These are phyloP conservation scores for Rhododendron ferrugineum DNA, from an alignment of 148 eudicot species.

Conservation along the genomic window DNA sequence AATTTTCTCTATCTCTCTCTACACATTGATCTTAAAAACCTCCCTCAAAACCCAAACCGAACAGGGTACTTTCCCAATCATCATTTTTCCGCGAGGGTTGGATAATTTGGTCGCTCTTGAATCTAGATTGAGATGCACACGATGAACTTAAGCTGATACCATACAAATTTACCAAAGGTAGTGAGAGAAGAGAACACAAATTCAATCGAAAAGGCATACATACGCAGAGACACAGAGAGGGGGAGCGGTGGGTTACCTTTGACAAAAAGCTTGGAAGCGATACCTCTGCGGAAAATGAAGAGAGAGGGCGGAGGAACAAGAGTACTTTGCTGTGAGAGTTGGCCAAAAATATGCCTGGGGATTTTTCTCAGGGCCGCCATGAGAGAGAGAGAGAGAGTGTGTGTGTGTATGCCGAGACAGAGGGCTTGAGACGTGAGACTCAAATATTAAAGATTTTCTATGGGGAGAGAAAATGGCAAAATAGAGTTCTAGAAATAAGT, in stretches of 20 bases:
- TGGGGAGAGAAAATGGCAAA: no score
- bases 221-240: neutral
- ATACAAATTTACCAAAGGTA: neutral
- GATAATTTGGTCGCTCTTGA: neutral
- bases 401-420: neutral
- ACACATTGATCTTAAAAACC: no score
- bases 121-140: neutral
- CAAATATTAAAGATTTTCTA: no score
- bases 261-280: constrained; percentile 70
- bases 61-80: no score
- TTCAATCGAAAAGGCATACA: neutral
- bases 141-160: neutral
- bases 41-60: no score
- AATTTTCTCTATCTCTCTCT: no score
- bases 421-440: no score
- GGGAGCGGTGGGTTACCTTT: constrained; percentile 36
- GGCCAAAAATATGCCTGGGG: neutral
- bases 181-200: neutral
- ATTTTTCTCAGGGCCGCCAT: constrained; percentile 44
- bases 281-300: constrained; percentile 45
- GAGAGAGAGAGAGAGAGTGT: neutral
- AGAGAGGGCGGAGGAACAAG: constrained; percentile 6
- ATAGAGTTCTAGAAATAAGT: no score
- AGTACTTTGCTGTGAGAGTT: constrained; percentile 5
- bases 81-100: neutral